Evolutionary conservation across 129 eudicot species (phyloP), one percentile per base, ranked within the genome.

Genomic region (Artemisia argyi): DNA sequence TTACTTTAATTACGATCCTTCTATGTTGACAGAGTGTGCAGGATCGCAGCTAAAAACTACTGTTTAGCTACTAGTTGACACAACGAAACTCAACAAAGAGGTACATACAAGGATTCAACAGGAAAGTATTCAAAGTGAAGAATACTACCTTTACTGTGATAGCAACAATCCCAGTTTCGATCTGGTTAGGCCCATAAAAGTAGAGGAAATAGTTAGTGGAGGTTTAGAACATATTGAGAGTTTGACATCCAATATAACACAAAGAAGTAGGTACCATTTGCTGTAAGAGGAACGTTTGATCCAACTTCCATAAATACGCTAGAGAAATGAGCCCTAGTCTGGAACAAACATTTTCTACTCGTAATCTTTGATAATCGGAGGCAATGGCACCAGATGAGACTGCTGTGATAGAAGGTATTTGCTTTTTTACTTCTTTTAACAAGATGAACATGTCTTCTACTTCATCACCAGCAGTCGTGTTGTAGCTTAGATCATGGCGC

Each of bases 311-410:
- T 66, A 93, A 76, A 84, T 93, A 93, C 61, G 98, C 92, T 76
- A 93, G 80, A 71, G 98, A 93, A 67, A 93, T 78, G 18, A 93
- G 92, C 75, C 97, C 98, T 74, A 93, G 84, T 79, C 98, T 83
- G 0, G 98, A 93, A 76, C 98, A 93, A 20, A 89, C 92, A 85
- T 89, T 89, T 85, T 93, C 98, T 74, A 93, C 97, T 22, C 98
- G 86, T 69, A 93, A 80, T 80, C 98, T 85, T 80, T 93, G 98
- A 77, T 93, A 93, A 60, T 93, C 98, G 51, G 98, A 93, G 60
- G 98, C 98, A 87, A 93, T 93, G 60, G 98, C 98, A 81, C 98
- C 98, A 62, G 98, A 93, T 28, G 98, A 93, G 35, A 93, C 98
- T 28, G 95, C 98, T 48, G 85, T 64, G 4, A 93, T 59, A 67